Percentiles rank a stretch among this genome's conserved stretches.
These are phyloP conservation scores for Metahyphopichia silvanorum DNA, from an alignment of 805 yeast genomes.

Conservation along the genomic window DNA sequence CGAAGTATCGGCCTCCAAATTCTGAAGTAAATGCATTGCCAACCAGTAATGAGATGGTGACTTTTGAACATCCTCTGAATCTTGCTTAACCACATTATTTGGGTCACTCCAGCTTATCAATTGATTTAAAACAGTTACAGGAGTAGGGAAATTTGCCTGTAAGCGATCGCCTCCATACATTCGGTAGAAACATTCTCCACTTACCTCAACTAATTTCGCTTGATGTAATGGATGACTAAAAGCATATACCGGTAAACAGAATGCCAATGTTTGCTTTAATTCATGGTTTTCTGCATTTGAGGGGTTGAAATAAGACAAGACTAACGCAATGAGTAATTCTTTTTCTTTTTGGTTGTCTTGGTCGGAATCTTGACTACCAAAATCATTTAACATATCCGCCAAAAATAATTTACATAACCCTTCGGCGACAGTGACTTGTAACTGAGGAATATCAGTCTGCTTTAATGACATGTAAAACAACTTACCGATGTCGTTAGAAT, in stretches of 20 bases:
- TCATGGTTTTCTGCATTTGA: constrained; percentile 58
- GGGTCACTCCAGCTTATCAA: constrained; percentile 87
- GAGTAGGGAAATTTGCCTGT: constrained; percentile 31
- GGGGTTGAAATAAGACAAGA: constrained; percentile 76
- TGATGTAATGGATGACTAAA: constrained; percentile 75
- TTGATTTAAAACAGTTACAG: constrained; percentile 62
- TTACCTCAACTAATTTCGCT: constrained; percentile 55
- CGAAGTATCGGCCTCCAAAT: constrained; percentile 48
- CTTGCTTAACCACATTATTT: constrained; percentile 49
- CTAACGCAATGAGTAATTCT: constrained; percentile 60
- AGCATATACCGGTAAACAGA: constrained; percentile 85
- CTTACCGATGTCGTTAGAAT: constrained; percentile 62
- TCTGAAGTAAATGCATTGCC: constrained; percentile 50
- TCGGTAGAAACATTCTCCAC: constrained; percentile 64
- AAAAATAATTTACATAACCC: constrained; percentile 80
- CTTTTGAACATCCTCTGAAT: constrained; percentile 36
- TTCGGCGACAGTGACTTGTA: constrained; percentile 81
- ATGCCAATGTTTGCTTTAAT: constrained; percentile 75
- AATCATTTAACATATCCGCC: constrained; percentile 70
- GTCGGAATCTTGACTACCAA: constrained; percentile 34
- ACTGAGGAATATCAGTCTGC: constrained; percentile 52
- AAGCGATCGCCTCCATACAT: constrained; percentile 39
- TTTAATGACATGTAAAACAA: constrained; percentile 65
- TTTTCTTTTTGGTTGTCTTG: constrained; percentile 26
- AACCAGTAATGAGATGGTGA: constrained; percentile 56